A percentile compares a stretch with the other conserved stretches of the same genome.
phyloP scores from a whole-genome alignment of 768 basidiomycete genomes.

The Coprinellus micaceus region DNA sequence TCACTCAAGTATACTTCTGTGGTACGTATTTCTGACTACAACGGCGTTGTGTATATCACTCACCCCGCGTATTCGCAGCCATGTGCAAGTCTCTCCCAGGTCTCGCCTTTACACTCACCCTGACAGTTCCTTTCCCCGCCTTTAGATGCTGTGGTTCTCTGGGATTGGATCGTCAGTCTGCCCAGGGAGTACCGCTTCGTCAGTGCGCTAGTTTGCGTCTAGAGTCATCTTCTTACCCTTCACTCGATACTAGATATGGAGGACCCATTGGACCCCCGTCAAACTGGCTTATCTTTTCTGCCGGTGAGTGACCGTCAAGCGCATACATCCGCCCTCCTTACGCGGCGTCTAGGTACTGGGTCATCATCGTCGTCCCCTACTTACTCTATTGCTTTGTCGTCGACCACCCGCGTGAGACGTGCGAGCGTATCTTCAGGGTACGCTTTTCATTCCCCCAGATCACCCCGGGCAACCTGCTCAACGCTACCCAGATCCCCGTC shows the following conservation, averaged over 20 bases:
- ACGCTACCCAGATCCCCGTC: constrained; percentile 59
- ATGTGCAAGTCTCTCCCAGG: constrained; percentile 54
- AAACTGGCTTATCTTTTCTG: constrained; percentile 83
- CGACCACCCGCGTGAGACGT: constrained; percentile 61
- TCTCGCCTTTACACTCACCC: constrained; percentile 23
- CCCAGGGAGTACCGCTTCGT: constrained; percentile 78
- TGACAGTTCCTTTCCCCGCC: constrained; percentile 23
- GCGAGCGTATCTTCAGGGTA: constrained; percentile 70
- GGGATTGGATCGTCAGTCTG: constrained; percentile 83
- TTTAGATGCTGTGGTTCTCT: constrained; percentile 74
- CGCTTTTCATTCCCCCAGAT: constrained; percentile 8
- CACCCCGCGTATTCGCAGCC: constrained; percentile 40
- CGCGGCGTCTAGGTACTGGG: constrained; percentile 64
- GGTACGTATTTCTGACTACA: constrained; percentile 49
- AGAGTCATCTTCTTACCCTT: constrained; percentile 17
- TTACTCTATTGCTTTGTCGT: constrained; percentile 72
- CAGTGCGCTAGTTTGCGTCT: constrained; percentile 21
- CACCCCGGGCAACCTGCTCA: constrained; percentile 6
- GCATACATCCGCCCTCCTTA: constrained; percentile 19
- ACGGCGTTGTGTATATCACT: constrained; percentile 22
- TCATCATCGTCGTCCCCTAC: constrained; percentile 75
- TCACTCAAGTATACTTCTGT: constrained; percentile 82
- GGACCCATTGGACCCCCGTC: constrained; percentile 79
- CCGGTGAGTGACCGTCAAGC: constrained; percentile 45
- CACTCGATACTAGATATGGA: constrained; percentile 64